Conservation (phyloP, 2,329 filamentous ascomycete genomes). For the Stenocarpella maydis region DNA sequence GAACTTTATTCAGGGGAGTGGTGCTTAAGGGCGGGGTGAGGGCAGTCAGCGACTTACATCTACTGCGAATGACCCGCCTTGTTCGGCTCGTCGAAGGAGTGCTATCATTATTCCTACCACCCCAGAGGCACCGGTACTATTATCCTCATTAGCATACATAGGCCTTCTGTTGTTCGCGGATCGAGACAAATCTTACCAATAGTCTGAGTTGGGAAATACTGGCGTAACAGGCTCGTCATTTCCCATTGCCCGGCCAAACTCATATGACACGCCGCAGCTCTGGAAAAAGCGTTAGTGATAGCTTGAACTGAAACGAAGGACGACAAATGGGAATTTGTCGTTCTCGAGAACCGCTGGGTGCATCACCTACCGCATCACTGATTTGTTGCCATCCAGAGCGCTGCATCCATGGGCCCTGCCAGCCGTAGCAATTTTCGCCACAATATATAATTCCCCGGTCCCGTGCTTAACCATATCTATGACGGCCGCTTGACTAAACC, state of each 20-base stretch:
- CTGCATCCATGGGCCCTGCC: slow-evolving; percentile 52
- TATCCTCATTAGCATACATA: not conserved
- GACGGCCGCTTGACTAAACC: slow-evolving; percentile 50
- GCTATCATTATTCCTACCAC: slow-evolving; percentile 49
- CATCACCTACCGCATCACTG: slow-evolving; percentile 52
- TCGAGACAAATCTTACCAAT: slow-evolving; percentile 46
- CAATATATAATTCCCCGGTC: slow-evolving; percentile 55
- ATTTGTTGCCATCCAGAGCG: slow-evolving; percentile 62
- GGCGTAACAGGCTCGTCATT: slow-evolving; percentile 42
- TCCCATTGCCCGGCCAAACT: slow-evolving; percentile 54
- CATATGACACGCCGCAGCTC: slow-evolving; percentile 53
- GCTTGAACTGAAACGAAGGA: no score
- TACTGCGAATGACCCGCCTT: slow-evolving; percentile 18
- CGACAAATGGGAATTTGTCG: not conserved
- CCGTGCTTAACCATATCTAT: slow-evolving; percentile 49
- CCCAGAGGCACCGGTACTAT: slow-evolving; percentile 46
- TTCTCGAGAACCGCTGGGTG: slow-evolving; percentile 43
- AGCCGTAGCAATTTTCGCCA: slow-evolving; percentile 59
- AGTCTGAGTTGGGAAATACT: slow-evolving; percentile 45
- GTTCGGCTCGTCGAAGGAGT: slow-evolving; percentile 40
- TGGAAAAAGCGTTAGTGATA: no score
- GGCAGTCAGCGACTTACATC: slow-evolving; percentile 18
- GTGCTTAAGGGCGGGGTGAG: no score
- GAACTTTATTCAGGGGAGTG: no score
- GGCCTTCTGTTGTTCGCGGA: not conserved